phyloP scores from a whole-genome alignment of 768 basidiomycete genomes.

The Russula dissimulans region DNA sequence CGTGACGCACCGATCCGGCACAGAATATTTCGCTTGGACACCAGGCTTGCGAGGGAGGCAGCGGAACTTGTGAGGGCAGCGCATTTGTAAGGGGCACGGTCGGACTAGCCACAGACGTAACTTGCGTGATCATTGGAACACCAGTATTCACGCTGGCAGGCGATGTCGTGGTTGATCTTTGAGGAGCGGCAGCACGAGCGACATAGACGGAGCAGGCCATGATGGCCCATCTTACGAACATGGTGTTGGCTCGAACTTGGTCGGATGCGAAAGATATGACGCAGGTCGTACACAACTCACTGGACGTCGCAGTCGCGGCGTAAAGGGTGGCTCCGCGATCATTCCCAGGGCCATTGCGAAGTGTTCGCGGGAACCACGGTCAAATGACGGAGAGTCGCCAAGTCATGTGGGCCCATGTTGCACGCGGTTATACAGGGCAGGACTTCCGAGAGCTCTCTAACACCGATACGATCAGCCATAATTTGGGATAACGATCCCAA shows the following conservation, averaged over 20 bases:
- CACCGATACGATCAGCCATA: no score
- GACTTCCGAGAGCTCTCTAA: no score
- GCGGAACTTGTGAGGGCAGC: conserved; percentile 55
- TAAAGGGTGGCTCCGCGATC: no score
- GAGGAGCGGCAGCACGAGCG: conserved; percentile 11
- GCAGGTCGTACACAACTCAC: background rate
- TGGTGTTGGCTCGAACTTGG: conserved; percentile 21
- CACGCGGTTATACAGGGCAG: no score
- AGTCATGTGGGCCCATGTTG: no score
- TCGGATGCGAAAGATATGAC: background rate
- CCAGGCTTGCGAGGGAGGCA: conserved; percentile 69
- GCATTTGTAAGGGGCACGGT: conserved; percentile 41
- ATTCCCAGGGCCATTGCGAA: no score
- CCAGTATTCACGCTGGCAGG: conserved; percentile 13
- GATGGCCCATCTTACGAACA: conserved; percentile 24
- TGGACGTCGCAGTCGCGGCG: no score
- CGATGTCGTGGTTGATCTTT: conserved; percentile 14
- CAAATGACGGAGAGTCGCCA: no score
- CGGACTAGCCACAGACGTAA: conserved; percentile 58
- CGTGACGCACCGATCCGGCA: conserved; percentile 54
- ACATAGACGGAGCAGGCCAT: background rate
- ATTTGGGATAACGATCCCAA: no score
- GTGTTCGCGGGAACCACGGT: background rate
- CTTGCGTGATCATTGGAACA: conserved; percentile 34
- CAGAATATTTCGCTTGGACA: conserved; percentile 75